These are phyloP conservation scores for Gossypium australe DNA, from an alignment of 345 rosid genomes.

Conservation along the genomic window DNA sequence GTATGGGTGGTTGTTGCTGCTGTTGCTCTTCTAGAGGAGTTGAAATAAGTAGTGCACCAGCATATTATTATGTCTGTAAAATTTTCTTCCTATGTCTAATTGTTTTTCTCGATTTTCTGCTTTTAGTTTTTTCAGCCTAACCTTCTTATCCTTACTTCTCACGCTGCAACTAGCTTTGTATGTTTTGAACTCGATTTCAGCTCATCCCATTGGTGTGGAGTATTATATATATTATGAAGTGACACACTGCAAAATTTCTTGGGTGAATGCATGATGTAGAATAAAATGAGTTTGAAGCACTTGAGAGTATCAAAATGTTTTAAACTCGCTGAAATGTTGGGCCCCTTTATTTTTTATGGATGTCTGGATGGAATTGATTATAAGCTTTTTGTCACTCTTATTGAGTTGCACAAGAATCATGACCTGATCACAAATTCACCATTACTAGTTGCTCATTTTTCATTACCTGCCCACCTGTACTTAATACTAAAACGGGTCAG, in stretches of 20 bases:
- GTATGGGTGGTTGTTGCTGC: slow-evolving; percentile 94
- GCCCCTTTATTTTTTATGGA: neutral
- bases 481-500: neutral
- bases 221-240: neutral
- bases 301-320: neutral
- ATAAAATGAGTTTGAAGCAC: neutral
- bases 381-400: neutral
- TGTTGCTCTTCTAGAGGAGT: slow-evolving; percentile 56
- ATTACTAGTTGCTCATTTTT: neutral
- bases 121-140: neutral
- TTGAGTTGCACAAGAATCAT: neutral
- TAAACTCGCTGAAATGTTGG: neutral
- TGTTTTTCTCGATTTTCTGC: neutral
- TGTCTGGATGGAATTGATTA: neutral
- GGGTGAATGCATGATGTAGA: neutral
- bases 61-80: slow-evolving; percentile 58
- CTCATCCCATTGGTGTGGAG: neutral
- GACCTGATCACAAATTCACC: neutral
- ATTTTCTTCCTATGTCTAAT: slow-evolving; percentile 4
- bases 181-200: neutral
- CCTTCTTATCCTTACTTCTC: neutral
- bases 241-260: neutral
- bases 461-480: neutral
- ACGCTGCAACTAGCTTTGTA: neutral
- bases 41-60: slow-evolving; percentile 30